A percentile compares a stretch with the other conserved stretches of the same genome.
These are phyloP conservation scores for Alliaria petiolata DNA, from an alignment of 345 rosid genomes.

Conservation along the genomic window DNA sequence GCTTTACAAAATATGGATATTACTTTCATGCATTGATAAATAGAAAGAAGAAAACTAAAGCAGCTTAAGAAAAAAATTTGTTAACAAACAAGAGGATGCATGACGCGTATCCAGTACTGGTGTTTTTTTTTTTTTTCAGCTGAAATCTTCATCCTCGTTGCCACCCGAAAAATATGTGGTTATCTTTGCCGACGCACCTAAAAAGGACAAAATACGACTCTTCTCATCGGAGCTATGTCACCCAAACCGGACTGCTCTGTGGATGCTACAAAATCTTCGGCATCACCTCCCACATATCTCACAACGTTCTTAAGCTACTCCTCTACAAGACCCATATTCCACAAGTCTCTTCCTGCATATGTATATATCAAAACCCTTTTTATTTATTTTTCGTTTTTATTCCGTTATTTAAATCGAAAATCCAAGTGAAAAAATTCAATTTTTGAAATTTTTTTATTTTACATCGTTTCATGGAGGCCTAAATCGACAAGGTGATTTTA, in stretches of 20 bases:
- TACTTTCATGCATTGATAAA: no score
- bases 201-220: slow-evolving; percentile 2
- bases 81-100: no score
- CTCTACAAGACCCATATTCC: neutral
- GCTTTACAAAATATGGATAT: no score
- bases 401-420: no score
- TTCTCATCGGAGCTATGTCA: neutral
- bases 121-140: no score
- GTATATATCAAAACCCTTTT: neutral
- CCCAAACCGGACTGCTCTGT: neutral
- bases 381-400: no score
- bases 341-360: neutral
- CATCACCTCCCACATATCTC: neutral
- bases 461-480: neutral
- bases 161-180: neutral
- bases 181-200: neutral
- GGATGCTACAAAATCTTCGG: neutral
- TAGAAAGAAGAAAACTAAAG: no score
- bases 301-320: slow-evolving; percentile 15
- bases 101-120: no score
- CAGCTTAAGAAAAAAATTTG: no score
- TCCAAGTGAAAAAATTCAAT: neutral
- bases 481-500: no score
- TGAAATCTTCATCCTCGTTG: no score
- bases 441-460: neutral